Conservation (phyloP, 805 yeast species). For the Candida sakaeoensis region DNA sequence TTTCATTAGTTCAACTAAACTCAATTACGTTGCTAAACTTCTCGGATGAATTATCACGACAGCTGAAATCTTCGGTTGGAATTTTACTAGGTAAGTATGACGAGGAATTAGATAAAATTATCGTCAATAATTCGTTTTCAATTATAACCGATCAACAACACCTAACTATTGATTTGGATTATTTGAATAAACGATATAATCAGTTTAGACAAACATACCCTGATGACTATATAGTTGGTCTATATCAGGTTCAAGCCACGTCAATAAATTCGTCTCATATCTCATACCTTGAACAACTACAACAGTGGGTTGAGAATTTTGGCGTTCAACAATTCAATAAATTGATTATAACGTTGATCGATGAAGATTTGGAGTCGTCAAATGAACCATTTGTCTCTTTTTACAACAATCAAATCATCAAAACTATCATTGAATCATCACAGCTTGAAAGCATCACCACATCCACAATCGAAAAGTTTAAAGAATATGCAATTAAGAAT, state of each 20-base stretch:
- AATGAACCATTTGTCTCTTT: slow-evolving; percentile 4
- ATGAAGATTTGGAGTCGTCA: neutral
- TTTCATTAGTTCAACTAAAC: slow-evolving; percentile 13
- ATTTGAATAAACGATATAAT: slow-evolving; percentile 21
- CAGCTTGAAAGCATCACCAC: slow-evolving; percentile 33
- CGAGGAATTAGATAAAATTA: slow-evolving; percentile 8
- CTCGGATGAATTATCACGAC: slow-evolving; percentile 27
- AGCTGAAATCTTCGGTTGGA: slow-evolving; percentile 19
- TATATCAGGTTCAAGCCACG: slow-evolving; percentile 20
- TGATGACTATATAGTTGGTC: slow-evolving; percentile 24
- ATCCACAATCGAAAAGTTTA: slow-evolving; percentile 26
- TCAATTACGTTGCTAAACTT: slow-evolving; percentile 28
- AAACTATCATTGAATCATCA: slow-evolving; percentile 19
- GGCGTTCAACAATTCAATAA: neutral
- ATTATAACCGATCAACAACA: slow-evolving; percentile 15
- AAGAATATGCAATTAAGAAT: slow-evolving; percentile 18
- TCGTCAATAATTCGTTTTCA: slow-evolving; percentile 28
- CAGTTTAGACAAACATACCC: slow-evolving; percentile 30
- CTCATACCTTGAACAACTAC: slow-evolving; percentile 12
- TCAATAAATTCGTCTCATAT: slow-evolving; percentile 7
- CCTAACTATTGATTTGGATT: too few relatives aligned
- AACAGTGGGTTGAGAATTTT: slow-evolving; percentile 5
- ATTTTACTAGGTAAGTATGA: slow-evolving; percentile 24
- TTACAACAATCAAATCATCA: slow-evolving; percentile 7
- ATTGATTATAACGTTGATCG: slow-evolving; percentile 7